A percentile compares a stretch with the other conserved stretches of the same genome.
Evolutionary conservation across 805 yeast species (phyloP).

Genomic region (Monosporozyma servazzii): DNA sequence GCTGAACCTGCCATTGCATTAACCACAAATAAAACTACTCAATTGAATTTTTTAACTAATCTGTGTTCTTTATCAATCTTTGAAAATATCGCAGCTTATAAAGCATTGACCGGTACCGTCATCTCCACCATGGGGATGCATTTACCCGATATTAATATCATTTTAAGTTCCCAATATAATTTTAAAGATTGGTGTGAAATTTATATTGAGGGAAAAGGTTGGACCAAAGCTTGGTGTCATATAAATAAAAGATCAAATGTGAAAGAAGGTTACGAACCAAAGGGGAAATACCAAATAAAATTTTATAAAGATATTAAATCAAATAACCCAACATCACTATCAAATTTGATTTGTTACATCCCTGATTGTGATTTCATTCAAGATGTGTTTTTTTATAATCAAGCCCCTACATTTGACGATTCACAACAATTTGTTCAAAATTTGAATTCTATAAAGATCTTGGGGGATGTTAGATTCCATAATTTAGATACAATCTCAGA

Average conservation of each 20-base stretch:
- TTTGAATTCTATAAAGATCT: constrained; percentile 13
- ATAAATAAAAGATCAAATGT: constrained; percentile 15
- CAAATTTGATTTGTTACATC: constrained; percentile 24
- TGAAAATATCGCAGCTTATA: constrained; percentile 20
- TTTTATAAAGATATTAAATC: constrained; percentile 25
- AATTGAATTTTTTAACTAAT: constrained; percentile 5
- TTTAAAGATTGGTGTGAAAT: constrained; percentile 31
- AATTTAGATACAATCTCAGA: background rate
- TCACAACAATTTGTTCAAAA: constrained; percentile 7
- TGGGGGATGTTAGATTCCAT: constrained; percentile 16
- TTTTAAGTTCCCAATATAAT: constrained; percentile 21
- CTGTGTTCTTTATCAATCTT: constrained; percentile 15
- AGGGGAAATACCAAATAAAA: constrained; percentile 22
- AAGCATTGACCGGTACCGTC: constrained; percentile 23
- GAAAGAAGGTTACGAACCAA: constrained; percentile 7
- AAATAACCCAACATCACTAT: constrained; percentile 12
- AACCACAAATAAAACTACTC: background rate
- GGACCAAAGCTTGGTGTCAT: constrained; percentile 29
- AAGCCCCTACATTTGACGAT: constrained; percentile 3
- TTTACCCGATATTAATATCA: constrained; percentile 24
- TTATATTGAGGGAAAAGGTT: constrained; percentile 22
- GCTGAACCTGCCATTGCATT: constrained; percentile 4
- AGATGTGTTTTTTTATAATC: constrained; percentile 22
- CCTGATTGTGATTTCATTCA: constrained; percentile 22
- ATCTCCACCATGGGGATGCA: constrained; percentile 20